Base-by-base conservation (phyloP, 2,329 filamentous ascomycete species). In the Leptosphaerulina australis region DNA sequence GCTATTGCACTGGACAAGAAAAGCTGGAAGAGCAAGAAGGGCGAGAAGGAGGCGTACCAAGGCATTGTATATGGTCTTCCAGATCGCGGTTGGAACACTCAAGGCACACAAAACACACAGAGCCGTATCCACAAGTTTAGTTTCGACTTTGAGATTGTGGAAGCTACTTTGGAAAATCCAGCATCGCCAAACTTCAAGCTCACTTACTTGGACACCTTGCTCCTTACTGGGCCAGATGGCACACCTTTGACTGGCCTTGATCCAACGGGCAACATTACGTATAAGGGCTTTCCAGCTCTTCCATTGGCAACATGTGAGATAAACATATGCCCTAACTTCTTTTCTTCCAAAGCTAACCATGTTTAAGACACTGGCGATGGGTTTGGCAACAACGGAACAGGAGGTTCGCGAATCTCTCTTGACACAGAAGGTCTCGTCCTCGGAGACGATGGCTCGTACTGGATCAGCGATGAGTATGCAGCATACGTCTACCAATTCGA, bases 51-150 rank as follows among this genome's bases (percentile, higher is more conserved):
- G 5, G 76, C 67, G 5, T 90, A 89, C 65, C 77, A 78, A 2
- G 87, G 85, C 12, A 78, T 81, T 3, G 64, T 89, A 17, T 90
- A 82, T 72, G 76, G 78, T 10, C 70, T 89, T 12, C 87, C 87
- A 1, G 86, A 89, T 63, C 79, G 86, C 52, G 87, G 87, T 28
- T 90, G 87, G 86, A 90, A 90, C 64, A 89, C 86, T 0, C 76
- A 88, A 59, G 87, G 7, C 58, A 89, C 87, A 0, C 68, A 86
- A 14, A 88, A 88, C 67, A 88, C 81, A 67, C 83, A 88, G 57
- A 79, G 81, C 3, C 81, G 87, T 25, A 78, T 91, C 21, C 87
- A 91, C 70, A 86, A 88, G 64, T 85, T 89, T 67, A 67, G 75
- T 39, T 74, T 90, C 37, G 78, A 76, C 1, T 80, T 90, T 60